A percentile compares a stretch with the other conserved stretches of the same genome.
Conservation (phyloP, 2,329 filamentous ascomycete genomes). For the Botrytis tulipae region DNA sequence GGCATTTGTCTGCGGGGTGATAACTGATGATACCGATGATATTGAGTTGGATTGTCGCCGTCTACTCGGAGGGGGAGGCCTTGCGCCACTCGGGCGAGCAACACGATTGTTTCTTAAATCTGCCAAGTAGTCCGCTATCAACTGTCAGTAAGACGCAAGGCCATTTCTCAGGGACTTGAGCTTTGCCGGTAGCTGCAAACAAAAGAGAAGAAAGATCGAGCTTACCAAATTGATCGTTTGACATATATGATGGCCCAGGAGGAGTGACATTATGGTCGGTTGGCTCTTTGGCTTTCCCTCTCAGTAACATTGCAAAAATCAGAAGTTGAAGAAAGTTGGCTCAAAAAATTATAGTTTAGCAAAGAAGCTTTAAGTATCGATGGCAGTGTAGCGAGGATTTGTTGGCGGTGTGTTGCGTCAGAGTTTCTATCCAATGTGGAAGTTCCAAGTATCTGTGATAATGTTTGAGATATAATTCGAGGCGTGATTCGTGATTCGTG, state of each 20-base stretch:
- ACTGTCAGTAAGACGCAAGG: constrained; percentile 24
- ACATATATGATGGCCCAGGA: constrained; percentile 63
- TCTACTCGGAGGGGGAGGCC: constrained; percentile 55
- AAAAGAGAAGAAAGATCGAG: neutral
- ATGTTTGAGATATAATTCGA: neutral
- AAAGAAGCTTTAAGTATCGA: constrained; percentile 1
- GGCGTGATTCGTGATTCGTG: constrained; percentile 17
- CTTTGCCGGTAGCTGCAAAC: neutral
- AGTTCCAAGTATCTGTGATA: constrained; percentile 19
- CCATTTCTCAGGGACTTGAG: neutral
- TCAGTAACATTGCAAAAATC: constrained; percentile 30
- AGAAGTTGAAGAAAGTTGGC: neutral
- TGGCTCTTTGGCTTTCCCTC: constrained; percentile 39
- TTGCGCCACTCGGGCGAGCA: constrained; percentile 67
- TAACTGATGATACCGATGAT: constrained; percentile 35
- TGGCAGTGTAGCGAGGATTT: constrained; percentile 9
- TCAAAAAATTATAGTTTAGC: neutral
- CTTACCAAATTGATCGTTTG: constrained; percentile 65
- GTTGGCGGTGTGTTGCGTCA: constrained; percentile 18
- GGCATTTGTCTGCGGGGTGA: constrained; percentile 17
- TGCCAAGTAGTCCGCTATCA: constrained; percentile 65
- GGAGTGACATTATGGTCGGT: constrained; percentile 55
- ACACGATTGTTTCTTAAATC: constrained; percentile 68
- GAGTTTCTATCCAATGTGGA: constrained; percentile 14
- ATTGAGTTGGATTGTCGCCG: constrained; percentile 40